Evolutionary conservation across 768 basidiomycete genomes (phyloP), one percentile per base, ranked within the genome.

Genomic region (Suillus weaverae): DNA sequence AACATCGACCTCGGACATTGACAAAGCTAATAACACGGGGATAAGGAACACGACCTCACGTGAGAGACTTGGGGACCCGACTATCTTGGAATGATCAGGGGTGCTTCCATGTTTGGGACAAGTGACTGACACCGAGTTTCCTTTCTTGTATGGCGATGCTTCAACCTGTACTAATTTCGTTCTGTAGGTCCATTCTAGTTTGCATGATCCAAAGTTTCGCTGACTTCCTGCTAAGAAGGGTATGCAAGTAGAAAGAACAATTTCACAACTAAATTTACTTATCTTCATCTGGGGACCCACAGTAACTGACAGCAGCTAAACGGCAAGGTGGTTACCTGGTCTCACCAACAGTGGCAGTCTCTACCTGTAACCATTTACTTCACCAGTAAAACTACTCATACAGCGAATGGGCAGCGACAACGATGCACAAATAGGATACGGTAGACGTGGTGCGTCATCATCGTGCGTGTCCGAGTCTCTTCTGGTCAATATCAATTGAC

Each of bases 361-460:
- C 55, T 41, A 22, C 18, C 36, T 8, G 22, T 43, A 36, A 53
- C 63, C 8, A 38, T 38, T 5, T 30, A 26, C 14, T 38, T n/a
- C 53, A 13, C 32, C 22, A 30, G 38, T 54, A 33, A 32, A 54
- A 39, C 9, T 26, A 30, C 5, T 39, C 30, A 16, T 43, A 38
- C 69, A 66, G 54, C 64, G 50, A 36, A 62, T 64, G 30, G 61
- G 48, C 62, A 73, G 70, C 62, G 70, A 69, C 14, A 75, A 80
- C 71, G 73, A 69, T 41, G 51, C 62, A 39, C 50, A 46, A 26
- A 69, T 69, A 46, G 60, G 68, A 26, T 63, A 67, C 5, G 70
- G 81, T 38, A 77, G 83, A 65, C 76, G 73, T 46, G 73, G 72
- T 62, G 71, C 78, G 68, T 81, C 82, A 22, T 74, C 73, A 16